Evolutionary conservation across 345 rosid species (phyloP).

Genomic region (Clausena lansium): DNA sequence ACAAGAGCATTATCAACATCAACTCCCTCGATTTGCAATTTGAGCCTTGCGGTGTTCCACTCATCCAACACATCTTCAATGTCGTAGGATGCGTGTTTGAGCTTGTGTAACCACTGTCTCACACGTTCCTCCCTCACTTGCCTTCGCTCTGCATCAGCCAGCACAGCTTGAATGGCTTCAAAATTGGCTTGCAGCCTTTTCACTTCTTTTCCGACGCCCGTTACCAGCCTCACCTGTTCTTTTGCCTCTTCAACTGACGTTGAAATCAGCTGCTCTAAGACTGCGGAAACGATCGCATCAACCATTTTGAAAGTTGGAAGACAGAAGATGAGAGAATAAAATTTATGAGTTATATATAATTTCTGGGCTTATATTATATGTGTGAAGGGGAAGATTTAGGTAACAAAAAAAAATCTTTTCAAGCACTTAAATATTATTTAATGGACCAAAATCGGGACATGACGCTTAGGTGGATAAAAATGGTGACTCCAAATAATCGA

Average conservation of each 20-base stretch:
- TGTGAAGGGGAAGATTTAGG: no score
- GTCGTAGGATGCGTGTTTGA: conserved; percentile 4
- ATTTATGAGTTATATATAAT: no score
- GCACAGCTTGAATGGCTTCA: background rate
- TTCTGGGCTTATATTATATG: no score
- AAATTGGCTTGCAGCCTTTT: background rate
- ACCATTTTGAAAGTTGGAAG: background rate
- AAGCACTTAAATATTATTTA: no score
- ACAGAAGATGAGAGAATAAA: no score
- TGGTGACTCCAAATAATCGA: no score
- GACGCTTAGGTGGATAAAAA: no score
- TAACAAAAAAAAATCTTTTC: no score
- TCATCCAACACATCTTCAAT: conserved; percentile 12
- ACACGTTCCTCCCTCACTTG: background rate
- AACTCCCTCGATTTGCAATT: background rate
- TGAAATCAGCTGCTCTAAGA: background rate
- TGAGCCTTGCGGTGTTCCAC: conserved; percentile 2
- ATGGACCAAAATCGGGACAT: no score
- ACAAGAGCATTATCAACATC: background rate
- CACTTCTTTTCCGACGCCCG: background rate
- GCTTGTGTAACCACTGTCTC: background rate
- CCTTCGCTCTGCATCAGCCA: background rate
- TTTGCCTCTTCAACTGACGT: background rate
- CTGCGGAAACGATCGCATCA: background rate
- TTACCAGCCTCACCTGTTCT: background rate